These are phyloP conservation scores for Lentinula guzmanii DNA, from an alignment of 768 basidiomycete genomes.

Conservation along the genomic window DNA sequence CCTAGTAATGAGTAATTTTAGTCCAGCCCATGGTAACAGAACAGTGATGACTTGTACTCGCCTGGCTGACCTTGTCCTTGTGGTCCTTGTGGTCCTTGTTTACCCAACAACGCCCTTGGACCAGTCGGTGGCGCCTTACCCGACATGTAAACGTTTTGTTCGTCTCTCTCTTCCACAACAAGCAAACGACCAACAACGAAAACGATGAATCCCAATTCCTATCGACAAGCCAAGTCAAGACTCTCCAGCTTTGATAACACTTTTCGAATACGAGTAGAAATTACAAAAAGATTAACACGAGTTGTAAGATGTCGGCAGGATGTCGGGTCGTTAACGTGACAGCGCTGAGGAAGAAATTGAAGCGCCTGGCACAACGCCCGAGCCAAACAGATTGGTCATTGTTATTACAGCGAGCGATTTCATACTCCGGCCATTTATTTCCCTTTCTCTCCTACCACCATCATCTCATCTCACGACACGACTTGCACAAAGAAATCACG, in stretches of 20 bases:
- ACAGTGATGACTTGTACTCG: not conserved
- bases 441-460: constrained; percentile 1
- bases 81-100: not conserved
- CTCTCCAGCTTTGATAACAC: not conserved
- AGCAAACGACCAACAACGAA: not conserved
- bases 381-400: not conserved
- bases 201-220: not conserved
- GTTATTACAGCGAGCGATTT: not conserved
- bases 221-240: not conserved
- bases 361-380: not conserved
- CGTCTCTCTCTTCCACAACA: not conserved
- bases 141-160: not conserved
- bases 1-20: not conserved
- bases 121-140: constrained; percentile 8
- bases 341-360: not conserved
- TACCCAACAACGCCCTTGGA: constrained; percentile 2
- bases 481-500: not conserved
- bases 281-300: not conserved
- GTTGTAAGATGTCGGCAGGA: not conserved
- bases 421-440: not conserved
- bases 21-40: not conserved
- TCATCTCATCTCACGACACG: not conserved
- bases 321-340: not conserved
- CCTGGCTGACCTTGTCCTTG: not conserved
- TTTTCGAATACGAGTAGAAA: not conserved